A percentile compares a stretch with the other conserved stretches of the same genome.
Conservation (phyloP, 768 basidiomycete species). For the Scleroderma citrinum region DNA sequence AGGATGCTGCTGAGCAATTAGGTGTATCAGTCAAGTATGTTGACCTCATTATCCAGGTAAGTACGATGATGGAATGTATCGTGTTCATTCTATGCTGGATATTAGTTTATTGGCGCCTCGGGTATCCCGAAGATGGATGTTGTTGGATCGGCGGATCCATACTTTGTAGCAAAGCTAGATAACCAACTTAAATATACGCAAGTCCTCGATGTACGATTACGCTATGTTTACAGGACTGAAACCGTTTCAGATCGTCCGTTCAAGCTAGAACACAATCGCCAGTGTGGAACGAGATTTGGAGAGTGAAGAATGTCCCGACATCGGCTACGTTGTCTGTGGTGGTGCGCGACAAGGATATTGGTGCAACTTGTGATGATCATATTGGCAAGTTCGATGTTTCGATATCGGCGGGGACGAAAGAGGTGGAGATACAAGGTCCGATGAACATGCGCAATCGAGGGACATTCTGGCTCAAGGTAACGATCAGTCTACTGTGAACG, state of each 20-base stretch:
- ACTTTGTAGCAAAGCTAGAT: slow-evolving; percentile 66
- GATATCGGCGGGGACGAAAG: slow-evolving; percentile 53
- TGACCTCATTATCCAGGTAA: slow-evolving; percentile 53
- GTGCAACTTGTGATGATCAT: slow-evolving; percentile 49
- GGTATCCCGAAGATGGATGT: slow-evolving; percentile 68
- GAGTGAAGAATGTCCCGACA: slow-evolving; percentile 63
- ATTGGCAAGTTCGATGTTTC: slow-evolving; percentile 58
- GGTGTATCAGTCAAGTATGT: slow-evolving; percentile 41
- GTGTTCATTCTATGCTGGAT: not conserved
- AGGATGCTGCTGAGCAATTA: slow-evolving; percentile 27
- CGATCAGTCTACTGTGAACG: slow-evolving; percentile 7
- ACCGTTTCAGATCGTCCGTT: slow-evolving; percentile 52
- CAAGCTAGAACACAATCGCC: slow-evolving; percentile 50
- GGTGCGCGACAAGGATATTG: slow-evolving; percentile 66
- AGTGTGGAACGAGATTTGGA: slow-evolving; percentile 75
- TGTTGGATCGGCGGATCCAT: slow-evolving; percentile 58
- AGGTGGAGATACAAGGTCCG: slow-evolving; percentile 54
- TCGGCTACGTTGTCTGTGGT: slow-evolving; percentile 55
- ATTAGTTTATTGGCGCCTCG: slow-evolving; percentile 66
- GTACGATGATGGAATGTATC: not conserved
- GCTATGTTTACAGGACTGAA: not conserved
- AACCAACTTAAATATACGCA: slow-evolving; percentile 58
- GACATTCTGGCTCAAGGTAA: slow-evolving; percentile 65
- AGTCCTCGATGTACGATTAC: slow-evolving; percentile 19
- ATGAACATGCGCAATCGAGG: slow-evolving; percentile 46